Evolutionary conservation across 176 grass and related monocot genomes (phyloP), one percentile per base, ranked within the genome.

Genomic region (Thalia dealbata): DNA sequence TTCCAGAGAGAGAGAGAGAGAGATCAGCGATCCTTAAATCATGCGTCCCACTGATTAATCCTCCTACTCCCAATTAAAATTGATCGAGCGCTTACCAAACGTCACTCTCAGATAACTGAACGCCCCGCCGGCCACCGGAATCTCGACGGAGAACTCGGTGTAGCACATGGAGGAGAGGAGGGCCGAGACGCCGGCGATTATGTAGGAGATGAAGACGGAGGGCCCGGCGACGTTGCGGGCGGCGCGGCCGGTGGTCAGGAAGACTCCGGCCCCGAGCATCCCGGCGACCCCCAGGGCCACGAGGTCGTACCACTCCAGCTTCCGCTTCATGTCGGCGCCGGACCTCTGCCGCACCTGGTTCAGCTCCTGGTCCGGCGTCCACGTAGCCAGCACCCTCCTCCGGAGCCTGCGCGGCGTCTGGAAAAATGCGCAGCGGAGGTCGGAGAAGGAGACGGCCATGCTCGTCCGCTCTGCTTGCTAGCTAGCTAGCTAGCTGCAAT

Each of bases 111-210:
- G 77, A 41, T 79, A 79, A 12, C 77, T 79, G 26, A 79, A 79
- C 14, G 77, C 77, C 22, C 77, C 77, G n/a, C 77, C 77, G 23
- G 77, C 77, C 16, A 79, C 77, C 16, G 77, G 77, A 1, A 61
- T n/a, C 66, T 70, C 67, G 23, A 79, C 67, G 3, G 77, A 70
- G 55, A 79, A 79, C 67, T 79, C 77, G 1, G 77, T 79, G 52
- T 79, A 79, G 69, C 77, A 79, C 66, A 79, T 54, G n/a, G 77
- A 79, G 48, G 77, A 79, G 18, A 79, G 67, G 41, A 79, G 50
- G 67, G 77, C 77, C 0, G 77, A 79, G 8, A 67, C 14, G 25
- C 77, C 77, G 13, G 77, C 77, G 14, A 79, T 16, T 23, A 79
- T 59, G 67, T 79, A 79, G 15, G 77, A 79, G 66, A 71, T 3